Evolutionary conservation across 805 yeast species (phyloP).

Genomic region (Zygosaccharomyces siamensis): DNA sequence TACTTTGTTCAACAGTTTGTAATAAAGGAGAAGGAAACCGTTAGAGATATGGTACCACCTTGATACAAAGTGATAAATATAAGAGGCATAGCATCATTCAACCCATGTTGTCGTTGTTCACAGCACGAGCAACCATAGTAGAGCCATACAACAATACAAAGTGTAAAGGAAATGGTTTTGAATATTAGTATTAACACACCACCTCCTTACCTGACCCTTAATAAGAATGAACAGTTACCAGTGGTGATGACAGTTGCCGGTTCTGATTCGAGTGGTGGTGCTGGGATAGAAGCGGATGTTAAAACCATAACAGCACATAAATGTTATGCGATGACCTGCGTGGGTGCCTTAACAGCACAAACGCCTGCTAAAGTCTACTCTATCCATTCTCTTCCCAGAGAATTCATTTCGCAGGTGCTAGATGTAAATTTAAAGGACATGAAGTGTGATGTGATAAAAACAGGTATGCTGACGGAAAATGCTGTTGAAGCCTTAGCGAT

Average conservation of each 20-base stretch:
- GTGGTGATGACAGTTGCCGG: constrained; percentile 57
- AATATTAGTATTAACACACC: constrained; percentile 26
- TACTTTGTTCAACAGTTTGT: background rate
- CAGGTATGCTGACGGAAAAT: constrained; percentile 66
- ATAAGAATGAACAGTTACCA: constrained; percentile 32
- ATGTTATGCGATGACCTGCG: constrained; percentile 72
- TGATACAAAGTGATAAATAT: constrained; percentile 1
- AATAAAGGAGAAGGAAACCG: constrained; percentile 9
- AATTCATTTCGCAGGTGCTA: constrained; percentile 46
- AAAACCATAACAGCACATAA: constrained; percentile 72
- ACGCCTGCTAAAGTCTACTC: constrained; percentile 46
- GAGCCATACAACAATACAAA: background rate
- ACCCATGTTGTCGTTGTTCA: background rate
- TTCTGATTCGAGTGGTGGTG: constrained; percentile 84
- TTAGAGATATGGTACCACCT: constrained; percentile 3
- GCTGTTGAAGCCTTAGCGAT: constrained; percentile 46
- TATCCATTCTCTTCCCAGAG: constrained; percentile 41
- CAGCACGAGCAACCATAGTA: background rate
- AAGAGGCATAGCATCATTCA: background rate
- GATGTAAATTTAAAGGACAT: constrained; percentile 56
- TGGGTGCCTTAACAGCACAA: constrained; percentile 77
- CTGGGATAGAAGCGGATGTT: constrained; percentile 86
- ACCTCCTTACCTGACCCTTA: constrained; percentile 29
- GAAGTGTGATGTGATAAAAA: constrained; percentile 61
- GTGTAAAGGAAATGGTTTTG: constrained; percentile 11